Conservation (phyloP, 805 yeast species). For the Candida oleophila region DNA sequence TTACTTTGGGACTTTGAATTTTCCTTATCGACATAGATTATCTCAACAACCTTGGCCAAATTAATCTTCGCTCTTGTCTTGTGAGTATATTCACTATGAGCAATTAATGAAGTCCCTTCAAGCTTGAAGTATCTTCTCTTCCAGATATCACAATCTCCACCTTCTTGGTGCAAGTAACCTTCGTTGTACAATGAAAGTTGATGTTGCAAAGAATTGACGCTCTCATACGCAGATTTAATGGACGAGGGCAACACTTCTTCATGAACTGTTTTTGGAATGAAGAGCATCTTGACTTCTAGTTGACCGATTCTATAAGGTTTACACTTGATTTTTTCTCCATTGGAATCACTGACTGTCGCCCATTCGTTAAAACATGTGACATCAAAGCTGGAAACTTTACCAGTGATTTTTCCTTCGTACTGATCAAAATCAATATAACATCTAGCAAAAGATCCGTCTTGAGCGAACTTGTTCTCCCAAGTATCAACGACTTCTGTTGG, state of each 20-base stretch:
- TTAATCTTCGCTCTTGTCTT: conserved; percentile 77
- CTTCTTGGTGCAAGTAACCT: conserved; percentile 83
- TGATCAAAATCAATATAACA: conserved; percentile 64
- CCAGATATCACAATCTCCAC: conserved; percentile 82
- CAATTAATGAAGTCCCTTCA: conserved; percentile 69
- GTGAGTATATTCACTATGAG: conserved; percentile 68
- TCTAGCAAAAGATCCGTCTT: conserved; percentile 88
- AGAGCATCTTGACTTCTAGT: conserved; percentile 66
- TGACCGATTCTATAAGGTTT: conserved; percentile 65
- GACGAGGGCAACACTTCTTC: conserved; percentile 70
- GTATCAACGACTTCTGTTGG: conserved; percentile 54
- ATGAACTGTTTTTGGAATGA: conserved; percentile 59
- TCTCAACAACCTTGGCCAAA: conserved; percentile 61
- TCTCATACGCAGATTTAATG: conserved; percentile 47
- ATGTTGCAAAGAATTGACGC: conserved; percentile 28
- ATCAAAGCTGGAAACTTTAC: conserved; percentile 49
- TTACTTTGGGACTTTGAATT: conserved; percentile 17
- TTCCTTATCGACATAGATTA: conserved; percentile 43
- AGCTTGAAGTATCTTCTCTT: conserved; percentile 73
- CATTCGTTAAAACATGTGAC: conserved; percentile 80
- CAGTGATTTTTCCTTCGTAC: conserved; percentile 55
- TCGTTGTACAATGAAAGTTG: conserved; percentile 38
- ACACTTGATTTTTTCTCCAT: conserved; percentile 27
- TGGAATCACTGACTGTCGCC: conserved; percentile 46
- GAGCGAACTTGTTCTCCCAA: conserved; percentile 67